Evolutionary conservation across 1,284 basidiomycete genomes (phyloP), one percentile per base, ranked within the genome.

Genomic region (Leccinum subrobustum): DNA sequence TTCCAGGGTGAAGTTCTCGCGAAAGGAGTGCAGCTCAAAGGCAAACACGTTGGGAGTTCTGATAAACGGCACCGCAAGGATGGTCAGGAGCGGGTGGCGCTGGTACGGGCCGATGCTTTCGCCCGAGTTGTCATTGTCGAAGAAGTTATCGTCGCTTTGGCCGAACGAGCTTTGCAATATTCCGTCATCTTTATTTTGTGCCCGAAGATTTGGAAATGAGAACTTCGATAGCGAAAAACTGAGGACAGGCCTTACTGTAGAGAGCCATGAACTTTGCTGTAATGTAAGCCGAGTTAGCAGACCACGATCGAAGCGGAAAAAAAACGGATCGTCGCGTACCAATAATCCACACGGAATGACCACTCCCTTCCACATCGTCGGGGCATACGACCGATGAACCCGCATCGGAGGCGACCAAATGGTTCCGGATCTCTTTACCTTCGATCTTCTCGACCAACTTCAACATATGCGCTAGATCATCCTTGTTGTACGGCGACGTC

Each of bases 131-230:
- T 75, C 68, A 42, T 71, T 69, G 50, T 74, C 71, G 50, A 72
- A 75, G 51, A 67, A 70, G 0, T 31, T 31, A 39, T 72, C 73
- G 48, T 75, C 68, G 2, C 52, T 57, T 60, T 75, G 70, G 14
- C 73, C 73, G 56, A 73, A 74, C 18, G 69, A 68, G 33, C 68
- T 74, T 31, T 62, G 63, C 16, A 75, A 53, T 1, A 70, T 33
- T 2, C 73, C 73, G 2, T 71, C 71, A 16, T 69, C 70, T 72
- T 52, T 18, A 4, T 47, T 47, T 39, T 39, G 50, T 39, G 18
- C 9, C 42, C 4, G 2, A 27, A 50, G 14, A 23, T 37, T 44
- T 27, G 9, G 29, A 25, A 44, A 54, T 51, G 48, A 62, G 42
- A 54, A 44, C n/a, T 2, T 4, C 1, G 27, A 1, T 7, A 14